Conservation (phyloP, 306 rosid genomes). For the Ziziphus jujuba region DNA sequence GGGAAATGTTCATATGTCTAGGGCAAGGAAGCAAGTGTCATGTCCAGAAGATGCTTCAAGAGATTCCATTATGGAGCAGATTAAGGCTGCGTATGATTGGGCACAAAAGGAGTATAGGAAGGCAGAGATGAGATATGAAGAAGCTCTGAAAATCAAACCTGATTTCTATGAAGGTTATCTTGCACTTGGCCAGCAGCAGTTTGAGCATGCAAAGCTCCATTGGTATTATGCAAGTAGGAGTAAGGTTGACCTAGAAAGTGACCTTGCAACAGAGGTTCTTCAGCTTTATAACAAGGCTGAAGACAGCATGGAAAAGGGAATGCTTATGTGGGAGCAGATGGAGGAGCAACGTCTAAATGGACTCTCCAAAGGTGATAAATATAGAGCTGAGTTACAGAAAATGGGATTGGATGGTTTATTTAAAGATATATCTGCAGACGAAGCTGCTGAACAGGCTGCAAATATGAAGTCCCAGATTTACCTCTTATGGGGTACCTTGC, state of each 20-base stretch:
- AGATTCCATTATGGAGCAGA: slow-evolving; percentile 47
- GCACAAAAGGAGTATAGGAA: slow-evolving; percentile 66
- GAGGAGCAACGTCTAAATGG: slow-evolving; percentile 83
- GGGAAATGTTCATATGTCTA: slow-evolving; percentile 90
- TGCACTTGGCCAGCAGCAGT: slow-evolving; percentile 85
- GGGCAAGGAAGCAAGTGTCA: slow-evolving; percentile 64
- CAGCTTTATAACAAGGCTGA: slow-evolving; percentile 86
- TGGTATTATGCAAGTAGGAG: slow-evolving; percentile 66
- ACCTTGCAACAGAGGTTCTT: slow-evolving; percentile 58
- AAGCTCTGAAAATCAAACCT: slow-evolving; percentile 64
- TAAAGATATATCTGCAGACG: slow-evolving; percentile 61
- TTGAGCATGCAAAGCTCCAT: slow-evolving; percentile 86
- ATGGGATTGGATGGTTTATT: slow-evolving; percentile 64
- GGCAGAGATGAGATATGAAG: slow-evolving; percentile 71
- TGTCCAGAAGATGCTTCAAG: slow-evolving; percentile 54
- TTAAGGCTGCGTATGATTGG: slow-evolving; percentile 69
- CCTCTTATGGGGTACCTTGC: slow-evolving; percentile 85
- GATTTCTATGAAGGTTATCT: slow-evolving; percentile 84
- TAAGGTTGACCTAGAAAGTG: slow-evolving; percentile 46
- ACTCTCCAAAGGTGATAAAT: slow-evolving; percentile 67
- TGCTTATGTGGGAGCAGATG: slow-evolving; percentile 81
- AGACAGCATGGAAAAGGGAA: slow-evolving; percentile 89
- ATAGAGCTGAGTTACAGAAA: slow-evolving; percentile 53
- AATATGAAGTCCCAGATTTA: slow-evolving; percentile 78
- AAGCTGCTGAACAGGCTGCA: slow-evolving; percentile 68